These are phyloP conservation scores for Polytolypa hystricis DNA, from an alignment of 2,329 filamentous ascomycete genomes.

Conservation along the genomic window DNA sequence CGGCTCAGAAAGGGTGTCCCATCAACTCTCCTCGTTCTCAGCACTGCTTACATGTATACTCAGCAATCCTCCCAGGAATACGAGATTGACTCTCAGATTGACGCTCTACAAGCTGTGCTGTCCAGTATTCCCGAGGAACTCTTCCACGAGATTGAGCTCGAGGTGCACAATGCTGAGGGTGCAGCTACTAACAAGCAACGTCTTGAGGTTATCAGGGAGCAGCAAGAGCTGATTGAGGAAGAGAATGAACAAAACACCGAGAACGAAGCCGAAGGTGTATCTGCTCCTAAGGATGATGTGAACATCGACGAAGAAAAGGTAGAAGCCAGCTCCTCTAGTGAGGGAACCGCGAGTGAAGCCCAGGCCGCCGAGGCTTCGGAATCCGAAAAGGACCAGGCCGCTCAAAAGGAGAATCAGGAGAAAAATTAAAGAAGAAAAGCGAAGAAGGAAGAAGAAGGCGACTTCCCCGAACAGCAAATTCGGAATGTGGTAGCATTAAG, in stretches of 20 bases:
- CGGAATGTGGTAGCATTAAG: too few relatives aligned
- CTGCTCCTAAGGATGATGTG: slow-evolving; percentile 72
- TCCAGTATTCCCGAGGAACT: slow-evolving; percentile 94
- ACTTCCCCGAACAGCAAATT: too few relatives aligned
- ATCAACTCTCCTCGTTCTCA: slow-evolving; percentile 86
- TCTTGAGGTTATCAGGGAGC: slow-evolving; percentile 94
- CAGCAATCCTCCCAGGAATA: slow-evolving; percentile 59
- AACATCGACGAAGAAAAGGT: slow-evolving; percentile 65
- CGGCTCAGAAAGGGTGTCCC: slow-evolving; percentile 91
- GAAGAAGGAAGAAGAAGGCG: too few relatives aligned
- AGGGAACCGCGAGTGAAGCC: slow-evolving; percentile 43
- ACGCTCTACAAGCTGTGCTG: slow-evolving; percentile 81
- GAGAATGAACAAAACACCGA: slow-evolving; percentile 86
- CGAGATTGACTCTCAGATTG: slow-evolving; percentile 80
- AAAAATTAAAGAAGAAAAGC: too few relatives aligned
- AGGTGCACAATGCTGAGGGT: slow-evolving; percentile 92
- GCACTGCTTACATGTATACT: slow-evolving; percentile 97
- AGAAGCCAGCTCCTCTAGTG: slow-evolving; percentile 44
- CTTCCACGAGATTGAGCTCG: slow-evolving; percentile 98
- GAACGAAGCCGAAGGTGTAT: slow-evolving; percentile 62
- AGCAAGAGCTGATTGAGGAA: slow-evolving; percentile 94
- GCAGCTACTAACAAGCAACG: slow-evolving; percentile 98
- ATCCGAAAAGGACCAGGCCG: slow-evolving; percentile 24
- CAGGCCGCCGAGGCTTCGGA: slow-evolving; percentile 35
- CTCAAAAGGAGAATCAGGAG: slow-evolving; percentile 13